Evolutionary conservation across 345 rosid species (phyloP).

Genomic region (Toxicodendron radicans): DNA sequence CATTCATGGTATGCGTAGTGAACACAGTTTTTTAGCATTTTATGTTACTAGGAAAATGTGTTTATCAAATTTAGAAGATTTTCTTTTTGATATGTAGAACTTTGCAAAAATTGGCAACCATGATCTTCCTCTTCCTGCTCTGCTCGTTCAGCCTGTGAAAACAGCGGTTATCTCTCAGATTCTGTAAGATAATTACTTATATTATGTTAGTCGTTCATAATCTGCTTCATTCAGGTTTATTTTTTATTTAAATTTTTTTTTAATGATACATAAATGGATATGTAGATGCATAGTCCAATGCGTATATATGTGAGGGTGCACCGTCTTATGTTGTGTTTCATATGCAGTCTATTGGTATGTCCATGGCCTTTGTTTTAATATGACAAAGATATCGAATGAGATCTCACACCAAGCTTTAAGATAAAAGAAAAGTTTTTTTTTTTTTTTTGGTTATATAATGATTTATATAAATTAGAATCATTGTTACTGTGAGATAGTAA

Average conservation of each 20-base stretch:
- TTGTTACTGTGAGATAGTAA: background rate
- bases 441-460: background rate
- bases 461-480: background rate
- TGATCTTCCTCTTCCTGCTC: slow-evolving; percentile 47
- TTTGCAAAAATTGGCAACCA: slow-evolving; percentile 32
- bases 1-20: slow-evolving; percentile 43
- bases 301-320: too few species aligned
- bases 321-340: background rate
- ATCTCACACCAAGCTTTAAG: background rate
- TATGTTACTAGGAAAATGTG: background rate
- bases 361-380: background rate
- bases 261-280: background rate
- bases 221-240: background rate
- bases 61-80: slow-evolving; percentile 14
- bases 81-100: slow-evolving; percentile 43
- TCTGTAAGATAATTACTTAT: slow-evolving; percentile 51
- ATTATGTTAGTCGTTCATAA: background rate
- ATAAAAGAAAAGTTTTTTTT: too few species aligned
- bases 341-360: background rate
- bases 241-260: background rate
- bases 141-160: slow-evolving; percentile 64
- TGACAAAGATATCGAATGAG: background rate
- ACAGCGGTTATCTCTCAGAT: slow-evolving; percentile 47
- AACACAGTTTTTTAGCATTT: background rate
- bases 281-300: background rate